Evolutionary conservation across 2,329 filamentous ascomycete species (phyloP).

Genomic region (Paracoccidioides lutzii): DNA sequence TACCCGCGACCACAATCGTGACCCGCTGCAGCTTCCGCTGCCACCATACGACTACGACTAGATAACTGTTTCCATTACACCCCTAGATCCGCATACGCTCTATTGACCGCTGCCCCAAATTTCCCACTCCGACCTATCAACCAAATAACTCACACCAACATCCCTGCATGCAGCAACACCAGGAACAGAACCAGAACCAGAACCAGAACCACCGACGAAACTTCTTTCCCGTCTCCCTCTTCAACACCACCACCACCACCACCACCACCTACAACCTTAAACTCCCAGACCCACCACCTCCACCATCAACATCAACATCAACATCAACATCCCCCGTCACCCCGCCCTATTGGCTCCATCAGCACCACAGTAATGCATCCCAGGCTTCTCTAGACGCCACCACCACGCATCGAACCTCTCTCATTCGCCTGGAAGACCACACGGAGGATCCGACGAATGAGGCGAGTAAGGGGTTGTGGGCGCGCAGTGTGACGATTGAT

Average conservation of each 20-base stretch:
- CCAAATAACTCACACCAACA: too few species aligned
- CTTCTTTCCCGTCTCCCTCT: background rate
- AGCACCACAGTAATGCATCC: constrained; percentile 30
- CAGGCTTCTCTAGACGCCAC: constrained; percentile 28
- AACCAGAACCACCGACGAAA: background rate
- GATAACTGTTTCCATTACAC: too few species aligned
- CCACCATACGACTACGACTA: too few species aligned
- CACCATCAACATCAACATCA: constrained; percentile 14
- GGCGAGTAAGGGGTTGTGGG: constrained; percentile 48
- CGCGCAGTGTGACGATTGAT: constrained; percentile 47
- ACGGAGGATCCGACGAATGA: constrained; percentile 45
- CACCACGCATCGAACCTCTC: constrained; percentile 15
- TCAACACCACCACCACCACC: background rate
- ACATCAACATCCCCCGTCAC: constrained; percentile 22
- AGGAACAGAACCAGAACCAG: background rate
- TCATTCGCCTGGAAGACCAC: constrained; percentile 51
- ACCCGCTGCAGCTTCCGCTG: too few species aligned
- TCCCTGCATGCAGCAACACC: constrained; percentile 1
- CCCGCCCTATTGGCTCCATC: constrained; percentile 32
- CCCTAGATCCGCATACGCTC: too few species aligned
- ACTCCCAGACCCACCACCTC: background rate
- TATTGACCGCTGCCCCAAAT: background rate
- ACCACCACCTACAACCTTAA: background rate
- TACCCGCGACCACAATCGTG: too few species aligned
- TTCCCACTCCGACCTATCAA: background rate